phyloP scores from a whole-genome alignment of 371 early-diverging fungal species.

The Edhazardia aedis region DNA sequence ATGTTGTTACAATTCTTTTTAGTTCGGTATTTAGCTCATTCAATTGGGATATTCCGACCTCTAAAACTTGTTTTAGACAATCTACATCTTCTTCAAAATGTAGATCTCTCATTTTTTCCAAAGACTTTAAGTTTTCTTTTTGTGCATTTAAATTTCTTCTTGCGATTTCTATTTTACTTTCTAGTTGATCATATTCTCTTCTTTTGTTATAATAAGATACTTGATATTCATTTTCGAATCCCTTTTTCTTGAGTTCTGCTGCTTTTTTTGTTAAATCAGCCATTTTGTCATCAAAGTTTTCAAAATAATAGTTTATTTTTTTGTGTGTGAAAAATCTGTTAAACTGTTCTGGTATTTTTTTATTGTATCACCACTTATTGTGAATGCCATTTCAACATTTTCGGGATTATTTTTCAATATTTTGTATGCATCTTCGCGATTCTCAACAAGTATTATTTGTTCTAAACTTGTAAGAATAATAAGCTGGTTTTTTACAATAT shows the following conservation, averaged over 20 bases:
- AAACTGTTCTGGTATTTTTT: slow-evolving; percentile 31
- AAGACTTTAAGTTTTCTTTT: too few species aligned
- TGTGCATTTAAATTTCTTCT: too few species aligned
- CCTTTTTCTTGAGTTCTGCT: neutral
- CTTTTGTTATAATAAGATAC: too few species aligned
- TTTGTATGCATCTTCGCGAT: slow-evolving; percentile 34
- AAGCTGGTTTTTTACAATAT: slow-evolving; percentile 29
- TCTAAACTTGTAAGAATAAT: slow-evolving; percentile 37
- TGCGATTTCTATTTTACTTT: too few species aligned
- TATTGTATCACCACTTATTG: slow-evolving; percentile 37
- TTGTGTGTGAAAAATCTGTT: slow-evolving; percentile 32
- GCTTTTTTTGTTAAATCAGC: slow-evolving; percentile 2
- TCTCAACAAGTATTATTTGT: slow-evolving; percentile 34
- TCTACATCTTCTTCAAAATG: too few species aligned
- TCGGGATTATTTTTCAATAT: slow-evolving; percentile 18
- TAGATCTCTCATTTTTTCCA: too few species aligned
- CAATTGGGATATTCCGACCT: too few species aligned
- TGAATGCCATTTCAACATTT: slow-evolving; percentile 37
- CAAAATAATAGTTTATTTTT: slow-evolving; percentile 32
- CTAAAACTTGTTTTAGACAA: too few species aligned
- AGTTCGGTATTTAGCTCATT: too few species aligned
- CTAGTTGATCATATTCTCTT: too few species aligned
- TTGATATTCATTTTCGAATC: neutral
- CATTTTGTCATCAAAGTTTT: slow-evolving; percentile 15
- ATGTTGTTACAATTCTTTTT: too few species aligned